Percentiles rank a stretch among this genome's conserved stretches.
phyloP scores from a whole-genome alignment of 164 flowering plant genomes.

The Liriodendron chinense region DNA sequence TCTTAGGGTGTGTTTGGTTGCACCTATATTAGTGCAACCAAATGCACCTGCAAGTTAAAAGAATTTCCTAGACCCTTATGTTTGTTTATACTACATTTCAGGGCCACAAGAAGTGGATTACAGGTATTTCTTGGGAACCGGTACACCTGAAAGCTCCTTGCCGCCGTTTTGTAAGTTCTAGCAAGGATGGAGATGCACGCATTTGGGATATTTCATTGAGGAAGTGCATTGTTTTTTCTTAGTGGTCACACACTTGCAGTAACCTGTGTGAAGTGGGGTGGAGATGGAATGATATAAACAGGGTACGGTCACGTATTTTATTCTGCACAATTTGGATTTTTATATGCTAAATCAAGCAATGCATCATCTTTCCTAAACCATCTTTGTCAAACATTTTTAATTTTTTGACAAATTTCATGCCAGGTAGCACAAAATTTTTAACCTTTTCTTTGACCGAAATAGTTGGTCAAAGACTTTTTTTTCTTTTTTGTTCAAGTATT shows the following conservation, averaged over 20 bases:
- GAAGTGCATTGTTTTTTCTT: conserved; percentile 68
- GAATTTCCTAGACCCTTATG: too few species aligned
- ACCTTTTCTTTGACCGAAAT: background rate
- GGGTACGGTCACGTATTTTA: conserved; percentile 42
- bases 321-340: background rate
- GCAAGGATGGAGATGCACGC: too few species aligned
- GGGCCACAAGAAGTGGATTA: too few species aligned
- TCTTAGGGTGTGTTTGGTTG: too few species aligned
- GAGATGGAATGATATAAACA: conserved; percentile 91
- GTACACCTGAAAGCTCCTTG: too few species aligned
- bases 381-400: background rate
- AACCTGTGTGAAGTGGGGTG: conserved; percentile 99
- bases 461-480: background rate
- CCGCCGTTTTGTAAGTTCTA: too few species aligned
- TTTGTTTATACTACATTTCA: too few species aligned
- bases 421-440: background rate
- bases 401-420: background rate
- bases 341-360: background rate
- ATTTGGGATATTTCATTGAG: too few species aligned
- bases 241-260: conserved; percentile 92
- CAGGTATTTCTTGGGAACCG: too few species aligned
- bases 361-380: background rate
- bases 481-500: background rate
- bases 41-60: too few species aligned
- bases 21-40: too few species aligned